Evolutionary conservation across 805 yeast genomes (phyloP), one percentile per base, ranked within the genome.

Genomic region (Candida golubevii): DNA sequence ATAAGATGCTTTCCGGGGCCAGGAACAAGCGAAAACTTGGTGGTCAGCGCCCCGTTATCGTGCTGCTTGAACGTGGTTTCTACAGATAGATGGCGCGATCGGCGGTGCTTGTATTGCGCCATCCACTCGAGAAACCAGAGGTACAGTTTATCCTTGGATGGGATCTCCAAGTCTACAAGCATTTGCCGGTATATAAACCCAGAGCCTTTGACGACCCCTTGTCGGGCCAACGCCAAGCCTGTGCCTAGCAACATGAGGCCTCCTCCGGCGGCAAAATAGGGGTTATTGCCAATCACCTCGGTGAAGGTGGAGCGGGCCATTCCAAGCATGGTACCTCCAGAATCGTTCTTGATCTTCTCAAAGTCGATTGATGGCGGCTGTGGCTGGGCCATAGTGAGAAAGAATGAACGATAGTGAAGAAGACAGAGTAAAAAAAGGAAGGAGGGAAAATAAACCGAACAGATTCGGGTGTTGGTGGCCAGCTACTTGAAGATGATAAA

Each of bases 241-340:
- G 96, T 89, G n/a, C 99, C 99, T 2, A 93, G 69, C 4, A 90
- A 71, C 99, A 93, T 93, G 34, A 93, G 71, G 0, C 99, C 99
- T 56, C 97, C 97, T 58, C 99, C 99, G 0, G 98, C 99, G 1
- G 97, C 93, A 69, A 93, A 91, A 63, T 88, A 89, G n/a, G 97
- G 98, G 61, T 91, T 91, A 32, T 78, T 75, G 18, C 74, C 74
- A 46, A 85, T 70, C 2, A 80, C 77, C 44, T 79, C 80, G 35
- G 75, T 65, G 55, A 80, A 65, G 5, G 82, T 65, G 46, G 55
- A 60, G 30, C 52, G 46, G 9, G 66, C 59, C 61, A 66, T 59
- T 8, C 71, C 71, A 33, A 51, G 29, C 18, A 62, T 35, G 1
- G 71, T 45, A 26, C 78, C 78, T 49, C 70, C 77, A 8, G 69